Percentiles rank a stretch among this genome's conserved stretches.
Conservation (phyloP, 176 grass and related monocot species). For the Raddia distichophylla region DNA sequence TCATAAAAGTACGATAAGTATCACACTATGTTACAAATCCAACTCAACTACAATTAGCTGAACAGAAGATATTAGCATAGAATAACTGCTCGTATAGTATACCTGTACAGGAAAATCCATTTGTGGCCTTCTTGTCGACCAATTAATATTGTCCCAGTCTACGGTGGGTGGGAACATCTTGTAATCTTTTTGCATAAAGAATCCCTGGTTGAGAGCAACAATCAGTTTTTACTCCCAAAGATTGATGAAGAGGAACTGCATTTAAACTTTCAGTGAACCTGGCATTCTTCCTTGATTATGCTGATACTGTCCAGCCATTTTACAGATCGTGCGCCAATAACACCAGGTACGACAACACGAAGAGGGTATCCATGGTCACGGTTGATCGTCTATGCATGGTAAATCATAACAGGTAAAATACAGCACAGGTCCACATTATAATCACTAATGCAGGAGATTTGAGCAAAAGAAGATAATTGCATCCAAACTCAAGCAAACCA, state of each 20-base stretch:
- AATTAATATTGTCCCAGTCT: constrained; percentile 89
- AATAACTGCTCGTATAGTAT: constrained; percentile 23
- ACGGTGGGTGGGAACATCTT: constrained; percentile 94
- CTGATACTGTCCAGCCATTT: constrained; percentile 87
- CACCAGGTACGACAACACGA: constrained; percentile 71
- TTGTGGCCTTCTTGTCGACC: constrained; percentile 79
- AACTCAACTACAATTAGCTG: background rate
- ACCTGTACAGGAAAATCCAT: constrained; percentile 98
- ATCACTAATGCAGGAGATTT: background rate
- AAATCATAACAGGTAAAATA: constrained; percentile 5
- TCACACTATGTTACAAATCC: constrained; percentile 1
- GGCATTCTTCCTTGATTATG: constrained; percentile 79
- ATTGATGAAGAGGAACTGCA: constrained; percentile 7
- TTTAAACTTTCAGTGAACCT: constrained; percentile 60
- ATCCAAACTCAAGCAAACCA: background rate
- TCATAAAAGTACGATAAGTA: background rate
- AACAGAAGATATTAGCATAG: constrained; percentile 16
- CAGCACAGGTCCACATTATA: background rate
- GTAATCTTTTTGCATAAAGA: constrained; percentile 93
- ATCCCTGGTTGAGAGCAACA: constrained; percentile 54
- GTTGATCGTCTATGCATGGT: constrained; percentile 61
- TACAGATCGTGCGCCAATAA: constrained; percentile 88
- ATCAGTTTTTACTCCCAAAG: constrained; percentile 43
- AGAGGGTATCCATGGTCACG: constrained; percentile 91
- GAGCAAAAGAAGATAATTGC: background rate